Evolutionary conservation across 768 basidiomycete genomes (phyloP), one percentile per base, ranked within the genome.

Genomic region (Hemileccinum impolitum): DNA sequence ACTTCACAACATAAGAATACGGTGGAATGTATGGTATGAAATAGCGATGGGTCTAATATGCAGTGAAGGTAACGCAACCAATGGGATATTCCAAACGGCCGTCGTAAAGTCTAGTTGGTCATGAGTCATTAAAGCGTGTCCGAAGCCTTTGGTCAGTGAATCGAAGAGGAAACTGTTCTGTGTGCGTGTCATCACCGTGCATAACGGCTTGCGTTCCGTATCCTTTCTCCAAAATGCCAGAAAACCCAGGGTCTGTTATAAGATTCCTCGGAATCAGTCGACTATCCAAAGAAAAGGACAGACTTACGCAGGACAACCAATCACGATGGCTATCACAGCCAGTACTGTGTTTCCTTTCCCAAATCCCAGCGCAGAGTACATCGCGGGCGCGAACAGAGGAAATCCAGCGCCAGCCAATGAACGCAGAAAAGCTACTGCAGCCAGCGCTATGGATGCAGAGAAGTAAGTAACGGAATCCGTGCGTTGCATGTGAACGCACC

Each of bases 341-440:
- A 90, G 72, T 3, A 90, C 71, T 0, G 86, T 84, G 53, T 81
- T 67, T 8, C 84, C 85, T 51, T 81, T 84, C 0, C 87, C 88
- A 48, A 83, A 85, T 4, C 86, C 88, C 0, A 90, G 70, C 13
- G 70, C 68, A 1, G 70, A 63, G 64, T 78, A 89, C 80, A 90
- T 85, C 32, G 76, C 70, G 17, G 84, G 81, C 3, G 82, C 85
- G 55, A 90, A 90, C n/a, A 90, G 67, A 2, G 88, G 89, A 60
- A 91, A 89, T 1, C 76, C 81, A 45, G 87, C 90, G 0, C 88
- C 88, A 1, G 80, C 78, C 0, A 87, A 47, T 0, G 83, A 80
- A 21, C 88, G 80, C 13, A 88, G 61, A 60, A 66, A 84, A 0
- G 82, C 69, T 17, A 80, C 79, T 0, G 85, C 84, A 0, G 85